Base-by-base conservation (phyloP, 1,284 basidiomycete genomes). In the Boletus chippewaensis region DNA sequence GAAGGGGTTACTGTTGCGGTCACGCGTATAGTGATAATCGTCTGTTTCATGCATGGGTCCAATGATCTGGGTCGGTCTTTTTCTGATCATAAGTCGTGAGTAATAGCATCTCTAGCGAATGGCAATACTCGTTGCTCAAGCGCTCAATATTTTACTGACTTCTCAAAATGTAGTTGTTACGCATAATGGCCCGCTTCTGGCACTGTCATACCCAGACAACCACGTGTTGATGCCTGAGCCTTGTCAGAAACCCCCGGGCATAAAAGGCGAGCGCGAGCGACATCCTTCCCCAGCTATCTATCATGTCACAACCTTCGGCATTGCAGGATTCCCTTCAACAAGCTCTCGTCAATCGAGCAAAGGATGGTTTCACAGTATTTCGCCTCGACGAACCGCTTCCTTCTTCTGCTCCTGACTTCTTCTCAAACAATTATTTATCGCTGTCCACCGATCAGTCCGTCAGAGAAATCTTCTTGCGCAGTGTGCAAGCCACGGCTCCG, bases 361-460 rank as follows among this genome's bases (percentile, higher is more conserved):
- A 10, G 39, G 10, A 40, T 7, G 58, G 53, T 2, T 46, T 54
- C 45, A 48, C 50, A 8, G 8, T 50, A 40, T 52, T 54, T 32
- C 7, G 7, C 32, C 51, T 63, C 28, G 47, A 64, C n/a, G 35
- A 54, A 15, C 60, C 67, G 31, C 61, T 63, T 50, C 70, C 73
- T n/a, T 71, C 78, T 54, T 24, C 52, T 51, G 49, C 60, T 57
- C 58, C 60, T 24, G 78, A 80, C 57, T 73, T 80, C 54, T 78
- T 75, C 26, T 79, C 77, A 10, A 84, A 83, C 59, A 80, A 84
- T 63, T 84, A 84, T 59, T 70, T 85, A 28, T 79, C 78, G 3
- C 59, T 85, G 4, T 70, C 77, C 0, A 66, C 65, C 0, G 73
- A 74, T n/a, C 35, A 57, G 0, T 40, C 56, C 6, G 66, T 81